Evolutionary conservation across 2,329 filamentous ascomycete genomes (phyloP), one percentile per base, ranked within the genome.

Genomic region (Colletotrichum orchidophilum): DNA sequence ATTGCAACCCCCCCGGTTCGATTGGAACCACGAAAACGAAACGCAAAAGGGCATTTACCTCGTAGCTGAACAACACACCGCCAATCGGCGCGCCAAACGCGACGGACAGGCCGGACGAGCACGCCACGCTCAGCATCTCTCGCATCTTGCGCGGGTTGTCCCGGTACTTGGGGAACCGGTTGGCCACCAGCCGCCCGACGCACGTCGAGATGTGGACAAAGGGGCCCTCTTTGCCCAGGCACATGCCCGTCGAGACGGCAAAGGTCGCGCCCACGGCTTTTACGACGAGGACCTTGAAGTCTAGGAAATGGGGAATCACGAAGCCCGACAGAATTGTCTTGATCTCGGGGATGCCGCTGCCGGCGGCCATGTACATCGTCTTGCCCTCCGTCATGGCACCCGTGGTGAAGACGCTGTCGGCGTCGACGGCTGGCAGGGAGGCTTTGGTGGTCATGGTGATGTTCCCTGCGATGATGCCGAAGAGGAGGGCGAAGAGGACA

Each of bases 31-130:
- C 50, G 50, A 64, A 5, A 27, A 9, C 27, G 15, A 13, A 46
- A 2, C 6, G n/a, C 3, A 3, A 8, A 11, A n/a, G 2, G 9
- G 33, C 59, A 79, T n/a, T n/a, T 77, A 69, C 52, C 76, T 88
- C 87, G 66, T 90, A 90, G 54, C 84, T 86, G 76, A 91, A 91
- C 4, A 91, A 79, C 0, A 91, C 88, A 9, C 88, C 88, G 1
- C 88, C 88, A 62, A 91, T 90, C 0, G 89, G 89, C 24, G 89
- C 88, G 6, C 89, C 89, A 73, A 91, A 91, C 0, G 88, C 89
- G 0, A 91, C 89, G 21, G 86, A 87, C 58, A 91, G 77, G 2
- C 88, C 89, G 13, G 87, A 82, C 0, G 88, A 87, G 73, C 87
- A 90, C 2, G 87, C 86, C 3, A 88, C 87, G 54, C 86, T 87